Conservation (phyloP, 2,329 filamentous ascomycete species). For the Phialemoniopsis sp. region DNA sequence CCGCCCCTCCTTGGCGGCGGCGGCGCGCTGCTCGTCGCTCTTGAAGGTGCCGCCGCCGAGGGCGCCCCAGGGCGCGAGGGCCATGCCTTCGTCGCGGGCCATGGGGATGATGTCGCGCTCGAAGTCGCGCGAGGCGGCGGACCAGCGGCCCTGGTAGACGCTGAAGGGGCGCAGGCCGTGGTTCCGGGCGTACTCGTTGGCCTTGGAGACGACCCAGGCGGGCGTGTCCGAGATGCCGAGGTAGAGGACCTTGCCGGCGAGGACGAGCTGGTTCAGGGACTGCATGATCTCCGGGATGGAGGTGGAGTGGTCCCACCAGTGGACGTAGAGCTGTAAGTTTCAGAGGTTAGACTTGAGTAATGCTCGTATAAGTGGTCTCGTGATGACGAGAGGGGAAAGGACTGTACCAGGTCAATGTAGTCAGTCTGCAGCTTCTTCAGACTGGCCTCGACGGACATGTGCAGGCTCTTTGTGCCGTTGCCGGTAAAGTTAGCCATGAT, state of each 20-base stretch:
- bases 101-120: conserved; percentile 69
- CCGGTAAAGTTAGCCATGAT: conserved; percentile 51
- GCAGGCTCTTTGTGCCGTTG: conserved; percentile 59
- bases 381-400: not conserved
- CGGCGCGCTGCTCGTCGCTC: conserved; percentile 19
- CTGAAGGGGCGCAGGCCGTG: conserved; percentile 55
- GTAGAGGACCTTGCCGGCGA: conserved; percentile 51
- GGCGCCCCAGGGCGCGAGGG: conserved; percentile 48
- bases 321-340: conserved; percentile 34
- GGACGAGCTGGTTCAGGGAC: conserved; percentile 47
- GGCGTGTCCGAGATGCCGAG: conserved; percentile 54
- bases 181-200: conserved; percentile 54
- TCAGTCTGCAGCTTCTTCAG: conserved; percentile 59
- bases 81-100: conserved; percentile 53
- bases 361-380: not conserved
- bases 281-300: conserved; percentile 57
- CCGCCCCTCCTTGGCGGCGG: conserved; percentile 26
- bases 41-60: conserved; percentile 38
- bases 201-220: conserved; percentile 49
- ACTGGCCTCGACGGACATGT: conserved; percentile 49
- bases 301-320: conserved; percentile 54
- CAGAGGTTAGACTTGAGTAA: not conserved
- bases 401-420: conserved; percentile 60
- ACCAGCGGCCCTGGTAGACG: conserved; percentile 64
- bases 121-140: conserved; percentile 59